Percentiles rank a stretch among this genome's conserved stretches.
Conservation (phyloP, 148 eudicot species). For the Fallopia convolvulus region DNA sequence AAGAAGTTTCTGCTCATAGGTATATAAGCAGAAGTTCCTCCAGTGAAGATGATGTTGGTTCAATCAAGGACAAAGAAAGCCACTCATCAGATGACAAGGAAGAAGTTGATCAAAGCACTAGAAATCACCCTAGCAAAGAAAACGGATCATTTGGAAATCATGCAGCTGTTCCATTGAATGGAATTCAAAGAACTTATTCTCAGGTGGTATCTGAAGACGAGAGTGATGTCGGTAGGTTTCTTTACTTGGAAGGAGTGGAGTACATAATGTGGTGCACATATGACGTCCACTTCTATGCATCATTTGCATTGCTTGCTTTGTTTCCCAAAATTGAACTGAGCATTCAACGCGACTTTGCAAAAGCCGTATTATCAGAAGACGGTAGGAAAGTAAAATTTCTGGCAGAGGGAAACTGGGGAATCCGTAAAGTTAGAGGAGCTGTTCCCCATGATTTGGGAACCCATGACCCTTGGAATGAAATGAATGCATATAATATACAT, state of each 20-base stretch:
- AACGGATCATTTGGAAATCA: conserved; percentile 10
- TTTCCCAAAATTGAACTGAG: conserved; percentile 97
- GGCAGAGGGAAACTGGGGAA: conserved; percentile 87
- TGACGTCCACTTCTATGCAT: conserved; percentile 98
- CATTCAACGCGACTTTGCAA: conserved; percentile 95
- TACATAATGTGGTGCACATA: conserved; percentile 99
- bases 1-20: conserved; percentile 22
- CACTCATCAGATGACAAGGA: conserved; percentile 11
- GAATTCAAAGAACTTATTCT: conserved; percentile 13
- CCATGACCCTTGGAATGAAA: conserved; percentile 99
- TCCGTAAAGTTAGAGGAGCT: conserved; percentile 91
- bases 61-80: conserved; percentile 2
- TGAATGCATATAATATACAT: conserved; percentile 98
- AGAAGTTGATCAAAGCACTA: background rate
- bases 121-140: conserved; percentile 4
- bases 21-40: conserved; percentile 20
- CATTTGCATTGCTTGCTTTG: conserved; percentile 87
- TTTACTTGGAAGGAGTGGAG: conserved; percentile 95
- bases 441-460: conserved; percentile 96
- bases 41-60: conserved; percentile 15
- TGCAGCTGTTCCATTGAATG: conserved; percentile 20
- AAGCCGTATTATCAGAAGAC: conserved; percentile 85
- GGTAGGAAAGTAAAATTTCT: conserved; percentile 74
- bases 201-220: conserved; percentile 22
- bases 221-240: conserved; percentile 75